Conservation (phyloP, 2,329 filamentous ascomycete genomes). For the Talaromyces marneffei region DNA sequence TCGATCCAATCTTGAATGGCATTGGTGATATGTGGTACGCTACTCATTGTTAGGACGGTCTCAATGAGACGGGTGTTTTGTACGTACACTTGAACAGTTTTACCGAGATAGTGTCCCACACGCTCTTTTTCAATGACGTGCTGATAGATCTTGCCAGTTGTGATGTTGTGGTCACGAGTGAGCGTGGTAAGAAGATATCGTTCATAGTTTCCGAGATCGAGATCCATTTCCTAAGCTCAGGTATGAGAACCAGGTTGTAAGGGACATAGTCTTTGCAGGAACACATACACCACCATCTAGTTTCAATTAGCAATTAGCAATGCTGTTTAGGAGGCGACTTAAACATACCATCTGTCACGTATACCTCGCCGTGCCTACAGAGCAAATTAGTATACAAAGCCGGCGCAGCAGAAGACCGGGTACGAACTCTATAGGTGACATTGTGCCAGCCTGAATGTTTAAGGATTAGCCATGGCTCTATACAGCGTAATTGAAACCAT, state of each 20-base stretch:
- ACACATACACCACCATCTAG: conserved; percentile 1
- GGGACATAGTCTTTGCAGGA: conserved; percentile 39
- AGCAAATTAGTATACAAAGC: neutral
- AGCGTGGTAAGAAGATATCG: conserved; percentile 76
- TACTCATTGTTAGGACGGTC: conserved; percentile 58
- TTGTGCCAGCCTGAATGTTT: conserved; percentile 7
- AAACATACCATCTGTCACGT: conserved; percentile 48
- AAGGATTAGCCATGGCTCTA: conserved; percentile 54
- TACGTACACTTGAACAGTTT: conserved; percentile 10
- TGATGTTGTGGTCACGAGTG: conserved; percentile 88
- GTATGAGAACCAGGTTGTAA: neutral
- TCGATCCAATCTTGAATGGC: conserved; percentile 91
- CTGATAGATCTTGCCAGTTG: conserved; percentile 92
- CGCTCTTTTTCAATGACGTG: conserved; percentile 66
- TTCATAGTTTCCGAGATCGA: conserved; percentile 72
- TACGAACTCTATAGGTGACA: conserved; percentile 12
- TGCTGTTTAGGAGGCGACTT: neutral
- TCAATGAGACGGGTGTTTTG: neutral
- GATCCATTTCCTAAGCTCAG: conserved; percentile 69
- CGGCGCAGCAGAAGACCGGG: neutral
- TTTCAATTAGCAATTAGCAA: neutral
- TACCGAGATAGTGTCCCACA: conserved; percentile 11
- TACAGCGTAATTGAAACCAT: neutral
- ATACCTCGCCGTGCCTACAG: conserved; percentile 77
- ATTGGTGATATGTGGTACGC: conserved; percentile 82